Evolutionary conservation across 108 stramenopile species (phyloP).

Genomic region (Pseudonitzschia multistriata): DNA sequence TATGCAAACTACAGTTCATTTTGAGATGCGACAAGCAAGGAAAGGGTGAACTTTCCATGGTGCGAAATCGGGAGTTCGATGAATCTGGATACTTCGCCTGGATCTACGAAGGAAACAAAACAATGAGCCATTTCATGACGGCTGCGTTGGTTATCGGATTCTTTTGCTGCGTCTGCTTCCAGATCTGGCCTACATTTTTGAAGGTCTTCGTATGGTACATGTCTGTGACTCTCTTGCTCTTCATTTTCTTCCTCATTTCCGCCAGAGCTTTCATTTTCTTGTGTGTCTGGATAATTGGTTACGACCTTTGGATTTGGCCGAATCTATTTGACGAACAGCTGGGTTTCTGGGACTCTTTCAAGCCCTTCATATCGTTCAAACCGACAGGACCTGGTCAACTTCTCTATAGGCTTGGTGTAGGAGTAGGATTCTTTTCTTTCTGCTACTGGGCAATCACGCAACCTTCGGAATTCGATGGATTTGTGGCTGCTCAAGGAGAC

Average conservation of each 20-base stretch:
- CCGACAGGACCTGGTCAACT: constrained; percentile 85
- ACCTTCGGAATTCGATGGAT: constrained; percentile 98
- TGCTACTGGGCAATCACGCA: constrained; percentile 98
- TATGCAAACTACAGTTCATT: constrained; percentile 83
- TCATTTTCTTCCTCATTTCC: constrained; percentile 89
- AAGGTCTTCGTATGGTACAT: constrained; percentile 98
- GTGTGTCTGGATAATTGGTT: constrained; percentile 93
- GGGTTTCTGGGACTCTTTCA: constrained; percentile 94
- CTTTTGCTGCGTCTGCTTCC: constrained; percentile 94
- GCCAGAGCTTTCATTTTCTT: constrained; percentile 89
- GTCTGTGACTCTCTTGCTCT: constrained; percentile 92
- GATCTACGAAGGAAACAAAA: constrained; percentile 96
- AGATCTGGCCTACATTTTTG: constrained; percentile 96
- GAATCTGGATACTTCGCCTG: constrained; percentile 95
- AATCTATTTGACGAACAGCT: constrained; percentile 97
- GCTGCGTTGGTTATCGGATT: constrained; percentile 89
- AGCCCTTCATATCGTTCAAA: constrained; percentile 87
- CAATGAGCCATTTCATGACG: constrained; percentile 92
- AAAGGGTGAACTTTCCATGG: constrained; percentile 86
- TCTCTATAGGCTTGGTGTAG: constrained; percentile 88
- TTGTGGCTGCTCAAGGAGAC: constrained; percentile 94
- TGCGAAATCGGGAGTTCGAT: constrained; percentile 84
- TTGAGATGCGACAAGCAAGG: constrained; percentile 91
- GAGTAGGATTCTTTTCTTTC: constrained; percentile 90
- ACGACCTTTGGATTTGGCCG: constrained; percentile 96